These are phyloP conservation scores for Litchi chinensis DNA, from an alignment of 345 rosid genomes.

Conservation along the genomic window DNA sequence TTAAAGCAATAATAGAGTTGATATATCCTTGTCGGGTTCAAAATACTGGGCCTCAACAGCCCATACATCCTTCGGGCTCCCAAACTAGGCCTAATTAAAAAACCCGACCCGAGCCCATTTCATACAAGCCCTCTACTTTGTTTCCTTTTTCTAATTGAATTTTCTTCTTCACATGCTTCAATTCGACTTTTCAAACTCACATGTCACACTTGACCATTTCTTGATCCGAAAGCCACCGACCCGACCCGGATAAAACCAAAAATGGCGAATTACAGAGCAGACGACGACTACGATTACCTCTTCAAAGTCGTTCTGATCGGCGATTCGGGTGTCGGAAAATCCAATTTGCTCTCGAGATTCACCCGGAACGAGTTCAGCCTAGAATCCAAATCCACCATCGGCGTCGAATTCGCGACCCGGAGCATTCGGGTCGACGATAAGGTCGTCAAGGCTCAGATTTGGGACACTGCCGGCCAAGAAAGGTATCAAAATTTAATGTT, in stretches of 20 bases:
- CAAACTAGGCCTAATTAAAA: too few species aligned
- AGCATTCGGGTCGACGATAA: slow-evolving; percentile 76
- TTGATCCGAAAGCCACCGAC: neutral
- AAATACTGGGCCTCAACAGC: neutral
- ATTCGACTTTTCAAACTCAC: neutral
- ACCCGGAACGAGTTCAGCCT: slow-evolving; percentile 79
- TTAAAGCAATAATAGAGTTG: too few species aligned
- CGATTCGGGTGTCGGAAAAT: slow-evolving; percentile 86
- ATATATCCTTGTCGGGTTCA: too few species aligned
- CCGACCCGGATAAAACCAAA: slow-evolving; percentile 13
- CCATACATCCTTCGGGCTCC: neutral
- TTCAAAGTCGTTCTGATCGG: slow-evolving; percentile 79
- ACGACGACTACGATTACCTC: slow-evolving; percentile 84
- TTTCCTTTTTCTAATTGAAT: neutral
- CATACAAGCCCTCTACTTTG: neutral
- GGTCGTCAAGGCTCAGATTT: slow-evolving; percentile 85
- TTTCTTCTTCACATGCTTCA: neutral
- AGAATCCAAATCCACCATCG: slow-evolving; percentile 85
- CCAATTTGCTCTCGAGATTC: slow-evolving; percentile 73
- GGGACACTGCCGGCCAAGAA: slow-evolving; percentile 91
- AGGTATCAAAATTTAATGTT: slow-evolving; percentile 35
- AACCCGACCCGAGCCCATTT: neutral
- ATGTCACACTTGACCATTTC: neutral
- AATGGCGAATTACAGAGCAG: slow-evolving; percentile 76
- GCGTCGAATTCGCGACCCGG: slow-evolving; percentile 85